Evolutionary conservation across 225 moss, liverwort and hornwort species (phyloP).

Genomic region (Neckera pumila): DNA sequence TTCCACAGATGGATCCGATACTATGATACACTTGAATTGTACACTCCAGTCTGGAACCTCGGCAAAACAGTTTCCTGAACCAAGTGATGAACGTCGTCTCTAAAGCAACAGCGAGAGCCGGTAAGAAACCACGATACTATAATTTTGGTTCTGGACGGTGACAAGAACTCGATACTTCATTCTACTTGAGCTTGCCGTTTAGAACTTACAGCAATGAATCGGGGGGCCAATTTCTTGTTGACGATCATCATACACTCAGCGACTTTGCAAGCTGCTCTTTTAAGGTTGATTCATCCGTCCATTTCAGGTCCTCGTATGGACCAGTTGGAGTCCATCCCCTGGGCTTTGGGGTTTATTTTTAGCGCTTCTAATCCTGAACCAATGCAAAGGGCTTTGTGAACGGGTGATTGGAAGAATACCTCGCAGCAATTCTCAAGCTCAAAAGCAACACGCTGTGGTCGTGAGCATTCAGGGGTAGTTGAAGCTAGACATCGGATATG

Average conservation of each 20-base stretch:
- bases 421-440: not conserved
- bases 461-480: not conserved
- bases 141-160: not conserved
- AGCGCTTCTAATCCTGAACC: not conserved
- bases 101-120: not conserved
- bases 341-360: not conserved
- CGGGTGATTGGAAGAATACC: not conserved
- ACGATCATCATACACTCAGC: not conserved
- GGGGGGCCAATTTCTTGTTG: not conserved
- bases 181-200: not conserved
- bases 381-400: not conserved
- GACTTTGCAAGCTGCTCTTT: not conserved
- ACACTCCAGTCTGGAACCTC: not conserved
- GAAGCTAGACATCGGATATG: not conserved
- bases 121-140: not conserved
- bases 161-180: not conserved
- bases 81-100: not conserved
- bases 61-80: not conserved
- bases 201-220: not conserved
- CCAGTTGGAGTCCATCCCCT: not conserved
- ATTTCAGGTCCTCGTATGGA: not conserved
- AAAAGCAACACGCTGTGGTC: not conserved
- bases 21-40: slow-evolving; percentile 10
- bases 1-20: not conserved
- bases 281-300: not conserved